Base-by-base conservation (phyloP, 192 early-diverging fungal genomes). In the Podila verticillata region DNA sequence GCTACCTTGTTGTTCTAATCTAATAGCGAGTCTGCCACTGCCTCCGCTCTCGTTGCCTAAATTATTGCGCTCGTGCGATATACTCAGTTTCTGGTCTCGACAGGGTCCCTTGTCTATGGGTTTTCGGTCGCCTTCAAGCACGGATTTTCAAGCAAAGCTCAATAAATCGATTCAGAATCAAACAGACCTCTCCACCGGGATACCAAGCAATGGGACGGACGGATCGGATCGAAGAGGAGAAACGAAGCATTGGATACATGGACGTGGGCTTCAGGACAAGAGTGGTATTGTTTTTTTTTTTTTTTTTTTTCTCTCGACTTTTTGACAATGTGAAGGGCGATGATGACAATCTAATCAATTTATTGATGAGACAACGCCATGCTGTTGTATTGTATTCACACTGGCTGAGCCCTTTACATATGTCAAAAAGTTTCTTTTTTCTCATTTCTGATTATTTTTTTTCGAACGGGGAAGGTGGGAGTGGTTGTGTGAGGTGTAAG, bases 41-140 rank as follows among this genome's bases (percentile, higher is more conserved):
- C 93, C 69, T 93, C 93, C 66, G 86, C 93, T 78, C 86, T 94
- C 57, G 90, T 94, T 67, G 83, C 93, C 49, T 94, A 94, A 94
- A 54, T 54, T 44, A 26, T 54, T 54, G 51, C 51, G 51, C 22
- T 44, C 51, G 10, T 26, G 51, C 51, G 24, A 54, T 54, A 54
- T 54, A 22, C 8, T 24, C 24, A 0, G 51, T 54, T 54, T 54
- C 20, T 54, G 51, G n/a, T 54, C 22, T 54, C n/a, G 51, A 24
- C 51, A 24, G 51, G n/a, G 51, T 24, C n/a, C 51, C 20, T 54
- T 54, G 51, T 17, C 24, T 44, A 44, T 44, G 39, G 39, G 12
- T 44, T 44, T 44, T 44, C 39, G 39, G 22, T 47, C 24, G n/a
- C 24, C 24, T n/a, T 54, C 51, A 54, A 54, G 51, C 51, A 54